Base-by-base conservation (phyloP, 2,329 filamentous ascomycete species). In the Fusarium ramigenum region DNA sequence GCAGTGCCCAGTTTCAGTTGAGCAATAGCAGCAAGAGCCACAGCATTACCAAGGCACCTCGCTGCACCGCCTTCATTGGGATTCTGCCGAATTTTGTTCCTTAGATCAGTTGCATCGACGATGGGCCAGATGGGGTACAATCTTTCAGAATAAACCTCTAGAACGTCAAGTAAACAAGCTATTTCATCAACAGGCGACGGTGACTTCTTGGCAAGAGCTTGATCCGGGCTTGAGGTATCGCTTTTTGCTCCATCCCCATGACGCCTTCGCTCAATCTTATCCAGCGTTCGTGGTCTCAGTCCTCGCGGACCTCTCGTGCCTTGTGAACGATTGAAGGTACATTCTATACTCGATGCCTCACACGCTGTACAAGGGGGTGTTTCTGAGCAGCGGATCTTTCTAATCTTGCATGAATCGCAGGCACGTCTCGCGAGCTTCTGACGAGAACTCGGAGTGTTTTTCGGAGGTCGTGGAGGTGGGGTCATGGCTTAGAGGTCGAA, bases 81-180 rank as follows among this genome's bases (percentile, higher is more conserved):
- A 47, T 56, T 83, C 77, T 37, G 78, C 72, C 60, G 78, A 10
- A 87, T 75, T 7, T 78, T 76, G 30, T 79, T 78, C 56, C 84
- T 82, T 28, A 87, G 76, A 53, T 83, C 79, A 56, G 84, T 81
- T 32, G 85, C 83, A 43, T 84, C 82, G 46, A 87, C 82, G 42
- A 88, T 83, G 30, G 86, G 86, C 86, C 86, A 88, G 7, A 88
- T 84, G 2, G 86, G 86, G 57, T 85, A 88, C 50, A 88, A 78
- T 18, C 85, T 84, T n/a, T 86, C 81, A 7, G 83, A 83, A 69
- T 87, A 88, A 53, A 85, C 80, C 69, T 85, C 84, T 9, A 87
- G 78, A 5, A 77, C 73, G 21, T 62, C 57, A 36, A 70, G 78
- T 77, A 56, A 79, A 65, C 49, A 81, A 70, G 42, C 82, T 73